phyloP scores from a whole-genome alignment of 2,329 filamentous ascomycete genomes.

The Raffaelea deltoideospora region DNA sequence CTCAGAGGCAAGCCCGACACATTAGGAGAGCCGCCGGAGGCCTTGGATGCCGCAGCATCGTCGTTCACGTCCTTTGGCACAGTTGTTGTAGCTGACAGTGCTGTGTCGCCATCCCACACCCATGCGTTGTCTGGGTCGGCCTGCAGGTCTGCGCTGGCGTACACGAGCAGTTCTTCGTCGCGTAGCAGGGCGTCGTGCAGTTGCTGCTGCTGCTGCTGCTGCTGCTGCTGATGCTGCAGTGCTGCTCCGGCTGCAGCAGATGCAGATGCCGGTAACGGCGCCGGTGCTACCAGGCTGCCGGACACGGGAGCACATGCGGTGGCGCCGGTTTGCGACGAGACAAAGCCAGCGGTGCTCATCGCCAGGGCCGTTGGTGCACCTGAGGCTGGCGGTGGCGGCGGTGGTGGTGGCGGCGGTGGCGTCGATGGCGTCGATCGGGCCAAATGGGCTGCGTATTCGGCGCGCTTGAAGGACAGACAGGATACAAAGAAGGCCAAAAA shows the following conservation, averaged over 20 bases:
- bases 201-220: constrained; percentile 9
- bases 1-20: constrained; percentile 22
- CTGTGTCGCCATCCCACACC: constrained; percentile 54
- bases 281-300: constrained; percentile 4
- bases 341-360: constrained; percentile 68
- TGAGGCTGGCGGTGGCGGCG: no score
- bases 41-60: constrained; percentile 9
- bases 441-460: constrained; percentile 19
- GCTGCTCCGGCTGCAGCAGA: constrained; percentile 1
- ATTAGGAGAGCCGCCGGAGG: not conserved
- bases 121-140: constrained; percentile 62
- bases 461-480: constrained; percentile 40
- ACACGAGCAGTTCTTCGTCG: constrained; percentile 81
- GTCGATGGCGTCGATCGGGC: constrained; percentile 17
- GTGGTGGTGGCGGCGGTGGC: no score
- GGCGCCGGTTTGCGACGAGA: constrained; percentile 47
- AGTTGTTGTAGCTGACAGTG: constrained; percentile 14
- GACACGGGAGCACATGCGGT: constrained; percentile 21
- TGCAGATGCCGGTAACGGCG: not conserved
- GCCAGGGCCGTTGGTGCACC: constrained; percentile 46
- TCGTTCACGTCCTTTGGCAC: constrained; percentile 8
- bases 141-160: constrained; percentile 76
- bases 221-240: constrained; percentile 11
- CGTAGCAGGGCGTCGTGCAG: constrained; percentile 26
- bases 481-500: constrained; percentile 71